Evolutionary conservation across 2,329 filamentous ascomycete genomes (phyloP).

Genomic region (Microthyrium microscopicum): DNA sequence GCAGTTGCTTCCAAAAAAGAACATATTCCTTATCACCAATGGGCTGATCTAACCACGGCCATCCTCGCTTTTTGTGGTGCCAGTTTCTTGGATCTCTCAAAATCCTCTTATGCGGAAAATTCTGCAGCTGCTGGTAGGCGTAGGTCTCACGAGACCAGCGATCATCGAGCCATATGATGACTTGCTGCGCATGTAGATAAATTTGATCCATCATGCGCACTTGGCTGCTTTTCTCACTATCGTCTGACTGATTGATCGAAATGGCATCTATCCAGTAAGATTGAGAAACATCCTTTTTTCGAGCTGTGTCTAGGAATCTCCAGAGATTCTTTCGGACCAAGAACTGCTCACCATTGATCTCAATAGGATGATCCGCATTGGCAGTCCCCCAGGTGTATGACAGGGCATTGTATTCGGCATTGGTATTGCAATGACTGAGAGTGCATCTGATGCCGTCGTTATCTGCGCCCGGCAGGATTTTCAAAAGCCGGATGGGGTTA

Average conservation of each 20-base stretch:
- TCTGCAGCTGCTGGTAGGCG: no score
- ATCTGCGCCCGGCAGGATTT: background rate
- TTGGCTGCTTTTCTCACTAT: background rate
- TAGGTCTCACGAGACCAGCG: no score
- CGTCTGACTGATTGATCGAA: background rate
- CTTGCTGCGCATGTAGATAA: conserved; percentile 1
- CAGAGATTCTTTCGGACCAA: background rate
- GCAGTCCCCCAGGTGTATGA: conserved; percentile 2
- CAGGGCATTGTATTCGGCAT: background rate
- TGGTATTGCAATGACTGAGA: background rate
- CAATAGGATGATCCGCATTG: background rate
- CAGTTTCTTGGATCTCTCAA: no score
- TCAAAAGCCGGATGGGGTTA: background rate
- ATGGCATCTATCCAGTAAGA: conserved; percentile 2
- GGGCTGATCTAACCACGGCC: no score
- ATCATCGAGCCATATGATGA: conserved; percentile 4
- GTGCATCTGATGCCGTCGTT: background rate
- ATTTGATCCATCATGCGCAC: conserved; percentile 1
- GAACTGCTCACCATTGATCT: background rate
- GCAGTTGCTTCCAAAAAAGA: no score
- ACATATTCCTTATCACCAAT: no score
- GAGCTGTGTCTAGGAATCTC: background rate
- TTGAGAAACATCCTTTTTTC: background rate
- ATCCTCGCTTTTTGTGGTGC: no score
- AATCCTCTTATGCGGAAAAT: no score